These are phyloP conservation scores for Pyricularia grisea DNA, from an alignment of 2,329 filamentous ascomycete species.

Conservation along the genomic window DNA sequence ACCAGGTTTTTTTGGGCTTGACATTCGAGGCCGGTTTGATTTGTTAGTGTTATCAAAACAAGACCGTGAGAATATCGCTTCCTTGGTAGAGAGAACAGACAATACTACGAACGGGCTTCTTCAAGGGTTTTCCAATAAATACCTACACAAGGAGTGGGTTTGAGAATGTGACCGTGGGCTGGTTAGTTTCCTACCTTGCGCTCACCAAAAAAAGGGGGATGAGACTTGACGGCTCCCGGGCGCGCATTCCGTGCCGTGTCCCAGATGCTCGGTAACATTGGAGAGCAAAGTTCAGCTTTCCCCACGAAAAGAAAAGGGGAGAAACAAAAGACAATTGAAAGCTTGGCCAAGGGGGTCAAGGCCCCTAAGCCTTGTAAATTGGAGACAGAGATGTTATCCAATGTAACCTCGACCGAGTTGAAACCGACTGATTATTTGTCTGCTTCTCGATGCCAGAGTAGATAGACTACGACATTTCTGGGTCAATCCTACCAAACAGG, in stretches of 20 bases:
- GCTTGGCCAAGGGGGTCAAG: background rate
- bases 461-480: background rate
- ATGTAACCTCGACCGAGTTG: background rate
- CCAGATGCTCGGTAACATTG: background rate
- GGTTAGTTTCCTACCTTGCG: background rate
- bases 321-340: background rate
- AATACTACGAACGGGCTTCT: no score
- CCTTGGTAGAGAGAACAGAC: background rate
- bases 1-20: background rate
- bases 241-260: background rate
- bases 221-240: background rate
- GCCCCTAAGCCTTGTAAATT: background rate
- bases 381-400: background rate
- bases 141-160: background rate
- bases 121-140: background rate
- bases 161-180: background rate
- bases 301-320: background rate
- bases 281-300: background rate
- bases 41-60: background rate
- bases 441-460: background rate
- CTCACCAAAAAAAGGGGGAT: background rate
- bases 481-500: background rate
- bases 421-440: background rate
- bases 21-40: background rate
- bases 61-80: background rate